Percentiles rank a stretch among this genome's conserved stretches.
Evolutionary conservation across 164 flowering plant genomes (phyloP).

Genomic region (Nymphaea thermarum): DNA sequence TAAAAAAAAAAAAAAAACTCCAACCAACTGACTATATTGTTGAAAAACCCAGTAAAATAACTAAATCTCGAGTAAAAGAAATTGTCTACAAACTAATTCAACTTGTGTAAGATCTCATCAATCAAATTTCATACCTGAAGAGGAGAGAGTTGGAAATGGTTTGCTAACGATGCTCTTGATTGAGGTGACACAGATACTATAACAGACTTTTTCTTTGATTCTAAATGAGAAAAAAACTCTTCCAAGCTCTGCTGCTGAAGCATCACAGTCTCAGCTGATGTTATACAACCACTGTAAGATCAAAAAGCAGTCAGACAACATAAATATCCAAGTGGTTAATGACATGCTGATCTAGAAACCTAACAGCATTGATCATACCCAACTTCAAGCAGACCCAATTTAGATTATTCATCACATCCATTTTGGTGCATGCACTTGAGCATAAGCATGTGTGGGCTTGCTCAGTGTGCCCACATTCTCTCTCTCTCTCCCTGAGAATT

Average conservation of each 20-base stretch:
- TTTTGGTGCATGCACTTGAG: no score
- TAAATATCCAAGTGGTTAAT: no score
- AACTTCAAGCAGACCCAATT: no score
- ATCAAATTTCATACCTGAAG: slow-evolving; percentile 39
- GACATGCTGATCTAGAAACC: no score
- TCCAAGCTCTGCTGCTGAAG: slow-evolving; percentile 94
- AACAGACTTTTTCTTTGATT: slow-evolving; percentile 47
- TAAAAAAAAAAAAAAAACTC: no score
- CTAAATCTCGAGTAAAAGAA: not conserved
- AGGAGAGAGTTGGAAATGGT: slow-evolving; percentile 68
- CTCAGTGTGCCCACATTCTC: no score
- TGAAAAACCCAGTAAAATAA: no score
- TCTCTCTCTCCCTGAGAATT: no score
- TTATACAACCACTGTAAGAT: slow-evolving; percentile 78
- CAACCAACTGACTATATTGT: no score
- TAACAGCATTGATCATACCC: no score
- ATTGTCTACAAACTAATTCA: not conserved
- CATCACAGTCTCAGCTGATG: slow-evolving; percentile 94
- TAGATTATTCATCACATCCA: no score
- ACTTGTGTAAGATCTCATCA: not conserved
- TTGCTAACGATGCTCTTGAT: slow-evolving; percentile 89
- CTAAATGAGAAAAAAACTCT: slow-evolving; percentile 70
- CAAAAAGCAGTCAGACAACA: not conserved
- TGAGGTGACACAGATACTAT: slow-evolving; percentile 86
- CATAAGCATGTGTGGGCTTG: no score